Evolutionary conservation across 2,329 filamentous ascomycete species (phyloP), one percentile per base, ranked within the genome.

Genomic region (Diaporthe batatas): DNA sequence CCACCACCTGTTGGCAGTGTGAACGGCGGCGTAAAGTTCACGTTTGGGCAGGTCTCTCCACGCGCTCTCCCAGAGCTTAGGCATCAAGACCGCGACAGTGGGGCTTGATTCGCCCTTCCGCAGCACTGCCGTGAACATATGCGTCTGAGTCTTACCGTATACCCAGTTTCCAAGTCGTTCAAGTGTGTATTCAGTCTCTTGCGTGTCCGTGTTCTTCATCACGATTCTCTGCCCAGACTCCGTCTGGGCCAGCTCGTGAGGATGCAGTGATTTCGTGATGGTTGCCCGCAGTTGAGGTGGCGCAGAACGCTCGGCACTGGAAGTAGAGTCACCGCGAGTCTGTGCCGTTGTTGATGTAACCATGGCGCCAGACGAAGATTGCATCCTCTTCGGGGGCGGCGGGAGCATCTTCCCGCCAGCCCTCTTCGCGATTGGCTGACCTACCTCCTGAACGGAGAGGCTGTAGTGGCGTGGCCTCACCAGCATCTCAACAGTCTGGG

Each of bases 401-500:
- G 44, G 44, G n/a, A 49, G 44, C 44, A 21, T 49, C n/a, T 49
- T 49, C n/a, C 16, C 11, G 44, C 44, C 44, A 21, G 44, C 44
- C 44, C 44, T 49, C 44, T 49, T 49, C 44, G 44, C n/a, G 44
- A 2, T n/a, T 4, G 16, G n/a, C 44, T 49, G 44, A 21, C 44
- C 44, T 49, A 49, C 21, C 44, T 49, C 44, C 2, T 36, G 6
- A 36, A 49, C 16, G 44, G 44, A 49, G 44, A 49, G 44, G 16
- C 44, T 49, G 16, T 49, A 49, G 44, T 49, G 44, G 1, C 16
- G 44, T 49, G 44, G 44, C 44, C 44, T 6, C 11, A 49, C 44
- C 44, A 49, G 44, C 44, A 49, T 49, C 44, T 49, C 44, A 49
- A 49, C 44, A 49, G 44, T 49, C 44, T 49, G 44, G n/a, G 44